These are phyloP conservation scores for Geranomyces michiganensis DNA, from an alignment of 192 early-diverging fungal species.

Conservation along the genomic window DNA sequence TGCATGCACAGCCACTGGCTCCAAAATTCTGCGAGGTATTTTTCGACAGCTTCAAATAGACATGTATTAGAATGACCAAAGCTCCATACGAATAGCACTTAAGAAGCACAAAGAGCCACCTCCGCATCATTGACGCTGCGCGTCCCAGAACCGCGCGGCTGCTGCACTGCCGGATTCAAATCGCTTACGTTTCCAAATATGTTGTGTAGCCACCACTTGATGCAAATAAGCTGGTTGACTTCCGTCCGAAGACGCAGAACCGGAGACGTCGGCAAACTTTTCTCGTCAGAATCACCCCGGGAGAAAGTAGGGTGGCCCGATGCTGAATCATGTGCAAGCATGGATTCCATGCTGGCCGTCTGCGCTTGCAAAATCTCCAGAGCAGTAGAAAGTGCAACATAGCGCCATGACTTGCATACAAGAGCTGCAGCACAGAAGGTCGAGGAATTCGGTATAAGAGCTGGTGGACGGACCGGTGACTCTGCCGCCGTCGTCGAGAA, in stretches of 20 bases:
- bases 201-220: background rate
- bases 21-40: too few relatives aligned
- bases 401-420: conserved; percentile 2
- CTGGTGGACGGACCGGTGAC: background rate
- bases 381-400: background rate
- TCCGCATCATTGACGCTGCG: too few relatives aligned
- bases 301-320: background rate
- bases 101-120: too few relatives aligned
- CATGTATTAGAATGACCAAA: too few relatives aligned
- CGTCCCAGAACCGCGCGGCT: too few relatives aligned
- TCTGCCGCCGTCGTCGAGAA: background rate
- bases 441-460: background rate
- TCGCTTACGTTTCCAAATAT: background rate
- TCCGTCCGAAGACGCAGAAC: background rate
- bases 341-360: background rate
- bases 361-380: background rate
- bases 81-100: too few relatives aligned
- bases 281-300: background rate
- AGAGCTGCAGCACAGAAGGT: background rate
- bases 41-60: too few relatives aligned
- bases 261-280: background rate
- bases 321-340: background rate
- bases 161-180: too few relatives aligned
- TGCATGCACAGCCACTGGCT: too few relatives aligned
- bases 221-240: background rate